Base-by-base conservation (phyloP, 345 rosid species). In the Citrus medica region DNA sequence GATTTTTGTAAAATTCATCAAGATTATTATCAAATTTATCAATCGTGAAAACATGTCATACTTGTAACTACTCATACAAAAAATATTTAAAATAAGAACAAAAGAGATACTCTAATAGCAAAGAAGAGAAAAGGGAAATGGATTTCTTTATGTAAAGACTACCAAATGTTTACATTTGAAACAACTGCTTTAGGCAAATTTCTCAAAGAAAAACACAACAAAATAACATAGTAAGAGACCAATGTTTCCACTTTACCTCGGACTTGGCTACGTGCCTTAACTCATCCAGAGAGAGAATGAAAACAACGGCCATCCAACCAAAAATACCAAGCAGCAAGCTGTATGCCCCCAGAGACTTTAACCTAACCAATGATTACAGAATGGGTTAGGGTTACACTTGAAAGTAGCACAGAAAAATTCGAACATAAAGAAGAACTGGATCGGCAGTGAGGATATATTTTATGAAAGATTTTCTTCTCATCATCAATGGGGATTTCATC, bases 191-290 rank as follows among this genome's bases (percentile, higher is more conserved):
- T 42, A 13, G 17, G 17, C 46, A 40, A 40, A 40, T 40, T 40
- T 40, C 46, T 40, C 17, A 1, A 12, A 46, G 17, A 46, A 46
- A 46, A 46, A 13, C 51, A 12, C 51, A 46, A 46, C 51, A 46
- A 46, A 46, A 12, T 10, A 53, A 53, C 22, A 5, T 17, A 53
- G 58, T 53, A 53, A 53, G 33, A 63, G 60, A 59, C 82, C 30
- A 60, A 69, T 83, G 88, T 88, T 85, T 86, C 84, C 84, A 73
- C 38, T 82, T 86, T 87, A 85, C 88, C 86, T 85, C 67, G 81
- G 82, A 55, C 37, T 67, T 30, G 24, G 17, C 55, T 19, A 16
- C 6, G 5, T 48, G 19, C 55, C 0, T 3, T 3, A 48, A 48
- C 55, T 16, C 28, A 61, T 28, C 79, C 2, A 28, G 90, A 86